A percentile compares a stretch with the other conserved stretches of the same genome.
These are phyloP conservation scores for Sanghuangporus sanghuang DNA, from an alignment of 1,284 basidiomycete genomes.

Conservation along the genomic window DNA sequence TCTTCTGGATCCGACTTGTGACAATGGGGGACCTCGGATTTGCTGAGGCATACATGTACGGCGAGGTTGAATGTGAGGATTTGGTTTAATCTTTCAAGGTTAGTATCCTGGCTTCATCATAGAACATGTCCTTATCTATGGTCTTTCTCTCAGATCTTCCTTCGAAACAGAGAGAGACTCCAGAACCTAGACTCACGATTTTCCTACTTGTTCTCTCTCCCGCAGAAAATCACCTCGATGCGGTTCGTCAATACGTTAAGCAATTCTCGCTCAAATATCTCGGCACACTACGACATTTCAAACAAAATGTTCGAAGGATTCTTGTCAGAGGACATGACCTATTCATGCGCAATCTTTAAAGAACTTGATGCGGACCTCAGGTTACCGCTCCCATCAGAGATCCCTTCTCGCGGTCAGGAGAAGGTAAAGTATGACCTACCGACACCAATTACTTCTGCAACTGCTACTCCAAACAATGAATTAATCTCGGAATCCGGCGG, in stretches of 20 bases:
- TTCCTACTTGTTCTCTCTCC: slow-evolving; percentile 50
- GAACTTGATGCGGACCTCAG: slow-evolving; percentile 59
- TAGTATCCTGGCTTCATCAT: slow-evolving; percentile 18
- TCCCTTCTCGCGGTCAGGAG: not conserved
- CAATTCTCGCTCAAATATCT: slow-evolving; percentile 66
- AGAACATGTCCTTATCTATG: not conserved
- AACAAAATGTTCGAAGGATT: slow-evolving; percentile 61
- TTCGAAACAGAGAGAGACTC: slow-evolving; percentile 53
- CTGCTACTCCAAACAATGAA: slow-evolving; percentile 9
- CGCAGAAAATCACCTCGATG: slow-evolving; percentile 52
- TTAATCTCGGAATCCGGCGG: slow-evolving; percentile 10
- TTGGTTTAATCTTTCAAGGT: slow-evolving; percentile 59
- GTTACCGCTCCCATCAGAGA: slow-evolving; percentile 1
- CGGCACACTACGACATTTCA: slow-evolving; percentile 71
- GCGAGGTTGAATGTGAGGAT: slow-evolving; percentile 64
- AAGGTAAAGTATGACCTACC: not conserved
- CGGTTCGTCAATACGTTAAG: slow-evolving; percentile 59
- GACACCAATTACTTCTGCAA: not conserved
- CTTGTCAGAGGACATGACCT: slow-evolving; percentile 75
- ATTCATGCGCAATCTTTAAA: slow-evolving; percentile 71
- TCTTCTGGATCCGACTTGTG: slow-evolving; percentile 64
- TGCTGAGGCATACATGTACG: slow-evolving; percentile 71
- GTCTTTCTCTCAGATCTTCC: slow-evolving; percentile 47
- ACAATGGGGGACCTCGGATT: slow-evolving; percentile 67
- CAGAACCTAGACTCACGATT: slow-evolving; percentile 40